Percentiles rank a stretch among this genome's conserved stretches.
Conservation (phyloP, 1,139 yeast species). For the Saccharomyces hybrid region DNA sequence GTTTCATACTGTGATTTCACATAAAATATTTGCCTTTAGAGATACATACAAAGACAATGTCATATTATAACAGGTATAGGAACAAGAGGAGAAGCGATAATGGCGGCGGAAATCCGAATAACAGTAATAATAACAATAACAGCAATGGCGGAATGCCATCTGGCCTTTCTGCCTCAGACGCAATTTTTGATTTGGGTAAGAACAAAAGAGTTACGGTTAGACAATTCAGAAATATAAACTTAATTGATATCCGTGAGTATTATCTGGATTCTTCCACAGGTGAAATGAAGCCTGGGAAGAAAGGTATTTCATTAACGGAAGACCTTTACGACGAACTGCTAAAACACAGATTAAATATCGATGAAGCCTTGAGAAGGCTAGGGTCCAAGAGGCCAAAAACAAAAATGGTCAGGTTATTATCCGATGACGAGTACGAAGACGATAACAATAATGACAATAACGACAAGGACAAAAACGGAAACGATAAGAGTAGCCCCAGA, state of each 20-base stretch:
- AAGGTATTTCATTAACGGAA: slow-evolving; percentile 73
- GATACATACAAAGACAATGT: slow-evolving; percentile 15
- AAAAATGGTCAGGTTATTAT: slow-evolving; percentile 22
- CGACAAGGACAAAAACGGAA: slow-evolving; percentile 5
- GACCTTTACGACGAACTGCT: slow-evolving; percentile 58
- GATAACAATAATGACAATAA: slow-evolving; percentile 8
- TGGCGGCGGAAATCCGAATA: slow-evolving; percentile 4
- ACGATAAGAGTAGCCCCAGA: slow-evolving; percentile 9
- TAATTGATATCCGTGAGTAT: slow-evolving; percentile 77
- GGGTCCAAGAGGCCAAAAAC: slow-evolving; percentile 34
- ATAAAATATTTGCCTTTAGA: background rate
- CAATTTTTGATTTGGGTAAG: slow-evolving; percentile 46
- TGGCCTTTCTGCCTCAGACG: slow-evolving; percentile 23
- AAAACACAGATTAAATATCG: slow-evolving; percentile 44
- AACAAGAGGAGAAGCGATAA: slow-evolving; percentile 13
- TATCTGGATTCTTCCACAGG: slow-evolving; percentile 55
- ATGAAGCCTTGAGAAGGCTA: slow-evolving; percentile 49
- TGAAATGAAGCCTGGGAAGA: slow-evolving; percentile 67
- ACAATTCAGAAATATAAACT: slow-evolving; percentile 52
- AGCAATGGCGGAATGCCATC: slow-evolving; percentile 6
- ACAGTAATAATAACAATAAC: background rate
- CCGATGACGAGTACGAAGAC: slow-evolving; percentile 23
- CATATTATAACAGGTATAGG: slow-evolving; percentile 30
- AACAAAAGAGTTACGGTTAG: slow-evolving; percentile 68
- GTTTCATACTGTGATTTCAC: background rate